A percentile compares a stretch with the other conserved stretches of the same genome.
Evolutionary conservation across 805 yeast genomes (phyloP).

Genomic region (Hanseniaspora guilliermondii): DNA sequence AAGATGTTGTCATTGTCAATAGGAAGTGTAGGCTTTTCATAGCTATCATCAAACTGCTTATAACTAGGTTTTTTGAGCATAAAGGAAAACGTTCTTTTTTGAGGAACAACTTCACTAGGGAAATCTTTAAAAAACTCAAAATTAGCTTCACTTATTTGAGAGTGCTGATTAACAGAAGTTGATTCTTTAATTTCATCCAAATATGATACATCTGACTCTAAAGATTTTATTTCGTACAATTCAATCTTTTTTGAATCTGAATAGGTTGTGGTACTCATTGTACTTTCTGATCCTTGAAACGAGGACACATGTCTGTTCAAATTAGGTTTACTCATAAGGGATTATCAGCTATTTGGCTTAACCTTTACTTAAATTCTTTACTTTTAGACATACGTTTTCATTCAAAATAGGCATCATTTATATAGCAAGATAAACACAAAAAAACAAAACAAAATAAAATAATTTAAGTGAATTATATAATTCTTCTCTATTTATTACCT

Average conservation of each 20-base stretch:
- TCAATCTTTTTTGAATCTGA: neutral
- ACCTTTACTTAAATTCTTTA: neutral
- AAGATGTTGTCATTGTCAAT: slow-evolving; percentile 10
- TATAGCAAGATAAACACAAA: no score
- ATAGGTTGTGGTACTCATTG: neutral
- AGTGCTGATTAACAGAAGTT: neutral
- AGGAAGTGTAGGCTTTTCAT: slow-evolving; percentile 5
- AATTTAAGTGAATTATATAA: no score
- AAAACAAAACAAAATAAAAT: no score
- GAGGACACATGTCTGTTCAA: neutral
- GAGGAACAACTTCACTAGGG: slow-evolving; percentile 4
- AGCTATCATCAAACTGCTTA: slow-evolving; percentile 1
- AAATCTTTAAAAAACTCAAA: slow-evolving; percentile 6
- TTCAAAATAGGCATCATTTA: no score
- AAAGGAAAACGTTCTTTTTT: slow-evolving; percentile 2
- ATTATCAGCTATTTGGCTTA: neutral
- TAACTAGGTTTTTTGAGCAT: neutral
- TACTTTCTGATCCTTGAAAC: neutral
- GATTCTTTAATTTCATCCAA: neutral
- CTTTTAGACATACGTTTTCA: no score
- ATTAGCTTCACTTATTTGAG: neutral
- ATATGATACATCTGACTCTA: neutral
- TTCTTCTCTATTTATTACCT: no score
- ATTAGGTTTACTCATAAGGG: neutral
- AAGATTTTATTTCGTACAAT: neutral